phyloP scores from a whole-genome alignment of 768 basidiomycete genomes.

The Mycena haematopus region DNA sequence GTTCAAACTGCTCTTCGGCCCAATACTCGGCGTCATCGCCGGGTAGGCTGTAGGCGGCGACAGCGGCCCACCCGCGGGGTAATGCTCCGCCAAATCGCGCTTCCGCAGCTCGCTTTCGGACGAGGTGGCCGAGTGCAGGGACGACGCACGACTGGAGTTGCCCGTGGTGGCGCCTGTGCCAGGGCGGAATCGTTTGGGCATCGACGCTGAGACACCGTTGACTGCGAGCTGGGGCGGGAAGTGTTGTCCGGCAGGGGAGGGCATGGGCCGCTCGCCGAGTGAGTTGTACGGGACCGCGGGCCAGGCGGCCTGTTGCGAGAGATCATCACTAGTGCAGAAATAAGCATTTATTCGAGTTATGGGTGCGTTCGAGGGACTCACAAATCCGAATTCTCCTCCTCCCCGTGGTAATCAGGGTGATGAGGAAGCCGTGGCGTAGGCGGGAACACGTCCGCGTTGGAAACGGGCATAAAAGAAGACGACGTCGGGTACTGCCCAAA shows the following conservation, averaged over 20 bases:
- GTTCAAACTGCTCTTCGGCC: conserved; percentile 37
- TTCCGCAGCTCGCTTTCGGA: conserved; percentile 55
- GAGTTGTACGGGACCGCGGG: conserved; percentile 54
- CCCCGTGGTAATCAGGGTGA: conserved; percentile 36
- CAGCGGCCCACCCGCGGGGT: conserved; percentile 32
- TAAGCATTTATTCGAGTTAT: neutral
- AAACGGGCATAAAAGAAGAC: conserved; percentile 15
- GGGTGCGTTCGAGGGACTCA: neutral
- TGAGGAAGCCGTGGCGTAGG: conserved; percentile 46
- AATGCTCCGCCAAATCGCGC: conserved; percentile 59
- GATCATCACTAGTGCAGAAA: conserved; percentile 15
- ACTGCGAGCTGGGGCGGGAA: conserved; percentile 73
- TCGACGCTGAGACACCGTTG: conserved; percentile 70
- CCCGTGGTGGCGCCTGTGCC: neutral
- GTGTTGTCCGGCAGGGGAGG: conserved; percentile 38
- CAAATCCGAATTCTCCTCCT: conserved; percentile 19
- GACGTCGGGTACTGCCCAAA: neutral
- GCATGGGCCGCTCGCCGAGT: conserved; percentile 32
- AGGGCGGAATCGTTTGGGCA: conserved; percentile 56
- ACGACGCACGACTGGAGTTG: conserved; percentile 9
- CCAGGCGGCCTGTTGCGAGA: conserved; percentile 40
- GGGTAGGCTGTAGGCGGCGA: conserved; percentile 42
- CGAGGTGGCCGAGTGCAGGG: conserved; percentile 33
- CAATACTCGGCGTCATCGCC: conserved; percentile 37
- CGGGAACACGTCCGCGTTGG: conserved; percentile 41